phyloP scores from a whole-genome alignment of 2,329 filamentous ascomycete genomes.

The Aspergillus sp. region DNA sequence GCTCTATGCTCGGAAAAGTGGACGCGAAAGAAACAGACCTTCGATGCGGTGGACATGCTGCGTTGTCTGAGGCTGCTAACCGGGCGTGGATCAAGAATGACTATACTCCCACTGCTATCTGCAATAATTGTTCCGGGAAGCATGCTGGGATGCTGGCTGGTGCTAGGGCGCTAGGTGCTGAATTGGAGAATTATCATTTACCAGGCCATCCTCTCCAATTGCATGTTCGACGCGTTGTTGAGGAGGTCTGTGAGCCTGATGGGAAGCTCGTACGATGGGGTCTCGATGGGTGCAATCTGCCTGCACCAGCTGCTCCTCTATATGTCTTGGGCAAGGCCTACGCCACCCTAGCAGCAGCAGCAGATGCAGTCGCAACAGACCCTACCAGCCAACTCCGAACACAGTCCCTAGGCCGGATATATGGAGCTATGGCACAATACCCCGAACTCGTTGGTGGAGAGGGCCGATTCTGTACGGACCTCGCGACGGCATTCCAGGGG shows the following conservation, averaged over 20 bases:
- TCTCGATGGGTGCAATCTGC: constrained; percentile 46
- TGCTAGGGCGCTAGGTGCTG: constrained; percentile 31
- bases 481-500: constrained; percentile 40
- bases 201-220: constrained; percentile 35
- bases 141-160: constrained; percentile 46
- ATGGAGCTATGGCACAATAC: constrained; percentile 38
- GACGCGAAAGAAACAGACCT: constrained; percentile 32
- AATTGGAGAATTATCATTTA: constrained; percentile 31
- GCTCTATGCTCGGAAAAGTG: constrained; percentile 34
- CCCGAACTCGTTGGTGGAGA: constrained; percentile 45
- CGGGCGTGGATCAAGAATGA: constrained; percentile 35
- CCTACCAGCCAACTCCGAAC: constrained; percentile 11
- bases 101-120: constrained; percentile 33
- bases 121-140: constrained; percentile 48
- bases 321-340: constrained; percentile 30
- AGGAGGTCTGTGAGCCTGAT: constrained; percentile 29
- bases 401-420: constrained; percentile 30
- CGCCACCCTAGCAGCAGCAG: constrained; percentile 34
- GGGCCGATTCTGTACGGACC: constrained; percentile 43
- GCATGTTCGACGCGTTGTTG: constrained; percentile 32
- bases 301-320: constrained; percentile 42
- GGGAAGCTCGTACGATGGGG: constrained; percentile 35
- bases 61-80: constrained; percentile 33
- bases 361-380: constrained; percentile 2
- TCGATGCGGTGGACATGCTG: constrained; percentile 40